These are phyloP conservation scores for Alectoria sarmentosa DNA, from an alignment of 495 filamentous ascomycete species.

Conservation along the genomic window DNA sequence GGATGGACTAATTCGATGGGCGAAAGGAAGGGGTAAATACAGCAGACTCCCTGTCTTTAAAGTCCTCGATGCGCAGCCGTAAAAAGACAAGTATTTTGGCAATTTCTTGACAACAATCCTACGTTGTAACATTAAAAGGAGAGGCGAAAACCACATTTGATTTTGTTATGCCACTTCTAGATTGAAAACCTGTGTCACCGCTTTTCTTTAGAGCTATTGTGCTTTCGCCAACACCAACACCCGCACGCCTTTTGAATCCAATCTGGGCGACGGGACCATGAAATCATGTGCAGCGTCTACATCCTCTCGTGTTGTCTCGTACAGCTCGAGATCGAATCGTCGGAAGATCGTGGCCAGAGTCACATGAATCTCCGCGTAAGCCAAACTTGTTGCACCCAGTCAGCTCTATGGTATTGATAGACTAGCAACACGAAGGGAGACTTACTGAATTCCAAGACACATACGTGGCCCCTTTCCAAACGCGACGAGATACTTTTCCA, in stretches of 20 bases:
- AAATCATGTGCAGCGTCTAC: slow-evolving; percentile 5
- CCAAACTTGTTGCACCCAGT: slow-evolving; percentile 26
- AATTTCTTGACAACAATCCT: background rate
- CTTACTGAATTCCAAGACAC: slow-evolving; percentile 44
- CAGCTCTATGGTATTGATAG: no score
- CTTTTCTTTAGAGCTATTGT: background rate
- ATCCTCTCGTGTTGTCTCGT: slow-evolving; percentile 32
- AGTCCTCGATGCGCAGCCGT: background rate
- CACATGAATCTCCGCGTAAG: slow-evolving; percentile 40
- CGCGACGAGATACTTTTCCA: slow-evolving; percentile 41
- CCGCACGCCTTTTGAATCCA: slow-evolving; percentile 1
- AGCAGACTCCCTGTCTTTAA: background rate
- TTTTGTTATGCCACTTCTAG: no score
- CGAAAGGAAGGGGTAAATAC: no score
- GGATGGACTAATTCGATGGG: background rate
- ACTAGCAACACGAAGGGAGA: background rate
- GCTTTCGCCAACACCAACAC: background rate
- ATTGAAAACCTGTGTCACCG: no score
- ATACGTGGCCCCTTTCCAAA: slow-evolving; percentile 43
- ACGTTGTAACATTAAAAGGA: no score
- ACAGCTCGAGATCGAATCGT: slow-evolving; percentile 34
- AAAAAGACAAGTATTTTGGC: no score
- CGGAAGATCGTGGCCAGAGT: slow-evolving; percentile 39
- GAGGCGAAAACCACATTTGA: no score
- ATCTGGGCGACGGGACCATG: background rate